Percentiles rank a stretch among this genome's conserved stretches.
phyloP scores from a whole-genome alignment of 257 asterid species.

The Lycium ferocissimum region DNA sequence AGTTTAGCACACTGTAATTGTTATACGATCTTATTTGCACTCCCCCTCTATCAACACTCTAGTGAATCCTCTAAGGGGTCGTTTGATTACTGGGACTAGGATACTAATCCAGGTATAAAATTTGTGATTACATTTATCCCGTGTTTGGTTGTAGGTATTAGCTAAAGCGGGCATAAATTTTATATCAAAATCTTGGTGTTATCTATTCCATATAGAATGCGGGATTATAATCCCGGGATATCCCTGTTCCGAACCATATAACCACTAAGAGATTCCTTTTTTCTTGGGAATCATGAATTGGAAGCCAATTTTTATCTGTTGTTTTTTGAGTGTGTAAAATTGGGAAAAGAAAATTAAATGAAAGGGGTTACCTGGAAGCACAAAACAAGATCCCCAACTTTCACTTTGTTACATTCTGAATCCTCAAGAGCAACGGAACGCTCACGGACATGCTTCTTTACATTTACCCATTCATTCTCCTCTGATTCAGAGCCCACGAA shows the following conservation, averaged over 20 bases:
- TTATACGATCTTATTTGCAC: background rate
- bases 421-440: conserved; percentile 81
- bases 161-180: too few species aligned
- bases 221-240: too few species aligned
- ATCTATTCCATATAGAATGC: too few species aligned
- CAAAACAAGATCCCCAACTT: conserved; percentile 74
- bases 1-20: background rate
- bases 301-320: background rate
- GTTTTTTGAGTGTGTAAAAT: background rate
- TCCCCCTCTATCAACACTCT: background rate
- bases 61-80: background rate
- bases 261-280: background rate
- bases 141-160: too few species aligned
- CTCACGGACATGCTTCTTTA: conserved; percentile 59
- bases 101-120: too few species aligned
- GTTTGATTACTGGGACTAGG: too few species aligned
- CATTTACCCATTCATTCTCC: conserved; percentile 89
- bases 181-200: too few species aligned
- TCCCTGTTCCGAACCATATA: too few species aligned
- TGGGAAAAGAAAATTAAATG: background rate
- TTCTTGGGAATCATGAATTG: background rate
- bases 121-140: too few species aligned
- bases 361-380: conserved; percentile 78
- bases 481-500: conserved; percentile 75
- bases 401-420: conserved; percentile 72